phyloP scores from a whole-genome alignment of 2,329 filamentous ascomycete genomes.

The Talaromyces sp. region DNA sequence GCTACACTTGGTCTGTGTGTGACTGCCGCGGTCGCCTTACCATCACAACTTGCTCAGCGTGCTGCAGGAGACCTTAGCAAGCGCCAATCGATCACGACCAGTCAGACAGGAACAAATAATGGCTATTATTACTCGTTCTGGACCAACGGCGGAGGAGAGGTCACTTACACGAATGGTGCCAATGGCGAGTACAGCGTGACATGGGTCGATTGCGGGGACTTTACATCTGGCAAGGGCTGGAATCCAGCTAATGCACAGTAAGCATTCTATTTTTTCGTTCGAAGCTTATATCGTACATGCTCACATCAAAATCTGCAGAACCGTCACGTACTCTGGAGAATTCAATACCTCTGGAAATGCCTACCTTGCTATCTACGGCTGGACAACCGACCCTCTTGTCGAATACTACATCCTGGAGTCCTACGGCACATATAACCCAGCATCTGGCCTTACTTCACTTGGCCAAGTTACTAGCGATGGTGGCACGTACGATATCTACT shows the following conservation, averaged over 20 bases:
- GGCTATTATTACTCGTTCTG: constrained; percentile 17
- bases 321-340: constrained; percentile 29
- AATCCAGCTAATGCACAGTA: constrained; percentile 53
- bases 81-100: constrained; percentile 9
- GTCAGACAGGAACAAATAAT: constrained; percentile 1
- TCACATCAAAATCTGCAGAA: neutral
- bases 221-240: constrained; percentile 60
- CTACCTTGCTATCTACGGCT: constrained; percentile 41
- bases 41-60: neutral
- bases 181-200: constrained; percentile 44
- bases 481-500: constrained; percentile 38
- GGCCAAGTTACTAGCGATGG: constrained; percentile 39
- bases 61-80: neutral
- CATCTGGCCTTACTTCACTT: constrained; percentile 25
- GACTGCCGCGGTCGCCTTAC: neutral
- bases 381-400: constrained; percentile 36
- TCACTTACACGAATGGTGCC: constrained; percentile 46
- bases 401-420: constrained; percentile 39
- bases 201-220: constrained; percentile 51
- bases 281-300: neutral
- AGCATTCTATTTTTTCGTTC: constrained; percentile 13
- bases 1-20: neutral
- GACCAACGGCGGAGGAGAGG: constrained; percentile 26
- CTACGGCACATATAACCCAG: constrained; percentile 31
- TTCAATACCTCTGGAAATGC: constrained; percentile 33